Percentiles rank a stretch among this genome's conserved stretches.
phyloP scores from a whole-genome alignment of 768 basidiomycete species.

The Termitomyces titanicus region DNA sequence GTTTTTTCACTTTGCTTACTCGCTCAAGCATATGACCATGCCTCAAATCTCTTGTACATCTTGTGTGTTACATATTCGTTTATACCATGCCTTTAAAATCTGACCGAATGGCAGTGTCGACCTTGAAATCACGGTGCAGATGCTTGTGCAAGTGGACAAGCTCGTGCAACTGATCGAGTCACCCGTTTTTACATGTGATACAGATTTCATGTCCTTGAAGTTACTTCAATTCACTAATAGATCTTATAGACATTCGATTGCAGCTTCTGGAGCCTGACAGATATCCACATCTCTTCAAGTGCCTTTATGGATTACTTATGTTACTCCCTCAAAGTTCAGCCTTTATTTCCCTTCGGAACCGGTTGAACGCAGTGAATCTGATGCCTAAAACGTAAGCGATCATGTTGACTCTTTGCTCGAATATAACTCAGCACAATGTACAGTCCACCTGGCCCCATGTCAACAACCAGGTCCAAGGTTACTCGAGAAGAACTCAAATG shows the following conservation, averaged over 20 bases:
- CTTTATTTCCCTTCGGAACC: slow-evolving; percentile 90
- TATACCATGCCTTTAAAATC: neutral
- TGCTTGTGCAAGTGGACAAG: slow-evolving; percentile 96
- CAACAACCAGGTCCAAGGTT: slow-evolving; percentile 74
- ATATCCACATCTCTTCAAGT: slow-evolving; percentile 96
- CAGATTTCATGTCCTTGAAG: neutral
- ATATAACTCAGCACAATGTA: neutral
- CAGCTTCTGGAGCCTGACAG: slow-evolving; percentile 96
- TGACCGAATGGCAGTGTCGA: slow-evolving; percentile 64
- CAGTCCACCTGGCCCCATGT: slow-evolving; percentile 29
- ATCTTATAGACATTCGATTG: slow-evolving; percentile 66
- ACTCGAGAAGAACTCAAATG: slow-evolving; percentile 93
- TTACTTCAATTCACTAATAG: neutral
- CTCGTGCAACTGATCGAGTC: slow-evolving; percentile 97
- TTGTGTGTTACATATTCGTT: slow-evolving; percentile 59
- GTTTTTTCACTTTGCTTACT: slow-evolving; percentile 95
- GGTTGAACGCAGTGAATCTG: slow-evolving; percentile 92
- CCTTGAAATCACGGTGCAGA: slow-evolving; percentile 90
- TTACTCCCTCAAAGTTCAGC: slow-evolving; percentile 95
- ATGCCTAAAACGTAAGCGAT: slow-evolving; percentile 73
- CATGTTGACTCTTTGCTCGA: neutral
- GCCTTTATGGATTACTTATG: slow-evolving; percentile 96
- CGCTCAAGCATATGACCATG: slow-evolving; percentile 98
- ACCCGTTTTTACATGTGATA: slow-evolving; percentile 94
- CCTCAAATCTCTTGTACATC: slow-evolving; percentile 91